phyloP scores from a whole-genome alignment of 495 filamentous ascomycete genomes.

The Hypoxylon trugodes region DNA sequence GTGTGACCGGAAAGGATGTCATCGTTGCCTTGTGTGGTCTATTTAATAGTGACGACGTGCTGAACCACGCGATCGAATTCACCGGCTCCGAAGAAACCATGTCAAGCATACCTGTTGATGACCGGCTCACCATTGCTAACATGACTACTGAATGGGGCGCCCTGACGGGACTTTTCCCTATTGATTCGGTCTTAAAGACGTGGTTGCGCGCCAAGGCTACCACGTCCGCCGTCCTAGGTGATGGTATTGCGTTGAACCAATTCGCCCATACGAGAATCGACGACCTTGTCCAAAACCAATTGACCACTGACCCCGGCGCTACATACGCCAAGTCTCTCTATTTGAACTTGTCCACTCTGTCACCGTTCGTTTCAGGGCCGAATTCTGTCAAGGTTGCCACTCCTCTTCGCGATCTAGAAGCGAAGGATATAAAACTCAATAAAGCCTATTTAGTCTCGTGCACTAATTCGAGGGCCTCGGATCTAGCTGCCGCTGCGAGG shows the following conservation, averaged over 20 bases:
- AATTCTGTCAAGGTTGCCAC: conserved; percentile 91
- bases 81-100: conserved; percentile 82
- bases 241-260: conserved; percentile 48
- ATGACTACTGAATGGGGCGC: conserved; percentile 98
- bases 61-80: conserved; percentile 95
- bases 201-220: conserved; percentile 86
- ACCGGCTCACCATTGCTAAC: conserved; percentile 85
- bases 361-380: conserved; percentile 87
- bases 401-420: conserved; percentile 76
- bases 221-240: conserved; percentile 59
- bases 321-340: conserved; percentile 84
- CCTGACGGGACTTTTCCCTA: conserved; percentile 81
- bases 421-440: conserved; percentile 76
- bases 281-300: conserved; percentile 69
- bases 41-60: conserved; percentile 88
- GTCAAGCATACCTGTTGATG: conserved; percentile 75
- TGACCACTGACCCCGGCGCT: conserved; percentile 78
- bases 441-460: conserved; percentile 92
- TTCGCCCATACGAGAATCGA: conserved; percentile 78
- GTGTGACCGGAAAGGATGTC: conserved; percentile 94
- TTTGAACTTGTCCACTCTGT: conserved; percentile 69
- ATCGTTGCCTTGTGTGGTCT: conserved; percentile 90
- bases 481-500: conserved; percentile 81
- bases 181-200: conserved; percentile 73
- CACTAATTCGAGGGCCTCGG: conserved; percentile 86